Evolutionary conservation across 1,284 basidiomycete species (phyloP), one percentile per base, ranked within the genome.

Genomic region (Rugosomyces carneus): DNA sequence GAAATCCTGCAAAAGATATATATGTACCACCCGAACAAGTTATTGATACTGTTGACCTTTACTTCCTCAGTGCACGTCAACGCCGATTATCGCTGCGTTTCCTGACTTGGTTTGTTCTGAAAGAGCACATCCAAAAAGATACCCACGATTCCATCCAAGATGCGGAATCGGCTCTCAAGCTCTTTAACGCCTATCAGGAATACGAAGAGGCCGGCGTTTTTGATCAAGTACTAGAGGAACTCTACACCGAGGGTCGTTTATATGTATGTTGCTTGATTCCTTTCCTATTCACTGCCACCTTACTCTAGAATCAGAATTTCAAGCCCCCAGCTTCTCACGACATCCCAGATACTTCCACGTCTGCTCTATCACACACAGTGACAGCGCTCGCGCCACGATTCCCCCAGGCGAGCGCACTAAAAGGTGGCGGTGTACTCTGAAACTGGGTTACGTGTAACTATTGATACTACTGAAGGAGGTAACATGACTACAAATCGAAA

Each of bases 101-200:
- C 70, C 74, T 99, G 13, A 83, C 91, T 0, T 99, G 93, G 92
- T 93, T 89, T 62, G 74, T 99, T 26, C 72, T 99, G 13, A 80
- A 89, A 51, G 81, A 92, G 59, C 84, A 89, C 57, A 99, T 99
- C 49, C 96, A 99, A 65, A 86, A 80, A 4, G 89, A 92, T 13
- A 88, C 86, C 6, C 95, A 99, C 63, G 95, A 99, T 67, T 97
- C 93, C 13, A 97, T 99, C 57, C 90, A 94, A 65, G 96, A 99
- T 61, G 93, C 95, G 0, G 77, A 83, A 15, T 91, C 91, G 7
- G 93, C 95, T 0, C 68, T 98, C 40, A 76, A 84, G 52, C 70
- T 99, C 26, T 99, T 90, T 68, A 86, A 92, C 60, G 78, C 86
- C 21, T 94, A 89, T 62, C 78, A 84, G 32, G 70, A 80, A 27